Percentiles rank a stretch among this genome's conserved stretches.
Conservation (phyloP, 306 rosid species). For the Aeschynomene evenia region DNA sequence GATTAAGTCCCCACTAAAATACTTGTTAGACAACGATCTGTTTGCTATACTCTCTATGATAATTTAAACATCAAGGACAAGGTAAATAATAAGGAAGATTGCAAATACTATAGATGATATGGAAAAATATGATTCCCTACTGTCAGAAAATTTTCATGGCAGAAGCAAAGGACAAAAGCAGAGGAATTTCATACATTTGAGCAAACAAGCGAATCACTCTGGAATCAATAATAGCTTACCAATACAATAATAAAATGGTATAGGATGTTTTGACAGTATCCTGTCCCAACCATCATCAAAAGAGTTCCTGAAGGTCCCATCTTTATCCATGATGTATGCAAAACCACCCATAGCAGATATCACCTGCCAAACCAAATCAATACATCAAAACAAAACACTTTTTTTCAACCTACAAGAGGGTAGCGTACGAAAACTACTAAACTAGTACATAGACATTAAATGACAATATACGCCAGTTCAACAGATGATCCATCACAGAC, state of each 20-base stretch:
- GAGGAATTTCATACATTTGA: slow-evolving; percentile 5
- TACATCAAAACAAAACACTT: slow-evolving; percentile 19
- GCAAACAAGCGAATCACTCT: not conserved
- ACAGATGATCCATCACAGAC: not conserved
- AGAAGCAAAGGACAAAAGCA: not conserved
- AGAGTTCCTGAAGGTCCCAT: slow-evolving; percentile 90
- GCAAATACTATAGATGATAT: not conserved
- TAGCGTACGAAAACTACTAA: not conserved
- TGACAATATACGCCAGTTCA: slow-evolving; percentile 8
- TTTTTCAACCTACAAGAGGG: not conserved
- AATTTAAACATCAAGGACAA: not conserved
- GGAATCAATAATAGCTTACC: slow-evolving; percentile 49
- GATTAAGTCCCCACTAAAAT: not conserved
- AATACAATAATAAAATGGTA: slow-evolving; percentile 93
- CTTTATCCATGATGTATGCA: slow-evolving; percentile 94
- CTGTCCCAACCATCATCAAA: slow-evolving; percentile 97
- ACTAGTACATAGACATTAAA: not conserved
- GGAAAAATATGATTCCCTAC: not conserved
- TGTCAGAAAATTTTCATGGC: not conserved
- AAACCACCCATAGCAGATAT: slow-evolving; percentile 88
- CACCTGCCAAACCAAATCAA: slow-evolving; percentile 47
- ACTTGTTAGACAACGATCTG: not conserved
- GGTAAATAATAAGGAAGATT: slow-evolving; percentile 24
- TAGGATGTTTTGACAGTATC: slow-evolving; percentile 89
- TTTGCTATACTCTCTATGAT: not conserved